A percentile compares a stretch with the other conserved stretches of the same genome.
Conservation (phyloP, 805 yeast genomes). For the Kuraishia hungarica region DNA sequence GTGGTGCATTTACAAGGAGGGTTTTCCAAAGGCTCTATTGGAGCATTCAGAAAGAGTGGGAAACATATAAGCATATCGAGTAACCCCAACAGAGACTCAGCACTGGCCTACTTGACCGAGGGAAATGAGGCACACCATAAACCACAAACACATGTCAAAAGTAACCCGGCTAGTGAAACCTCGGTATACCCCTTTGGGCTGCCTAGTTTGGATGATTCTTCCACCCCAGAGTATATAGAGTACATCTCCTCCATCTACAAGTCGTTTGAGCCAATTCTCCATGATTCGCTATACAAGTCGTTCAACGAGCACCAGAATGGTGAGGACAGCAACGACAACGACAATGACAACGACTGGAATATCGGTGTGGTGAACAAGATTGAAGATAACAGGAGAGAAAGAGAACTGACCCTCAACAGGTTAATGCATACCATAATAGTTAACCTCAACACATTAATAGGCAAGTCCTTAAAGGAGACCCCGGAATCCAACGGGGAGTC, state of each 20-base stretch:
- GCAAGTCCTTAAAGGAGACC: conserved; percentile 12
- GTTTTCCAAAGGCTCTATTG: not conserved
- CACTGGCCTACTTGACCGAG: not conserved
- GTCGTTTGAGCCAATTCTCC: conserved; percentile 40
- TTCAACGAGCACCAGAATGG: conserved; percentile 11
- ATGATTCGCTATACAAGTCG: conserved; percentile 31
- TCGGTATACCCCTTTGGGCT: conserved; percentile 25
- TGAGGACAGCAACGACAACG: conserved; percentile 12
- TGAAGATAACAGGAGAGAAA: conserved; percentile 27
- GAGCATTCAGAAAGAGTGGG: not conserved
- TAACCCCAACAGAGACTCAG: not conserved
- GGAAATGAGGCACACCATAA: not conserved
- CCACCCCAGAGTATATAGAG: conserved; percentile 28
- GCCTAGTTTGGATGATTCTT: conserved; percentile 18
- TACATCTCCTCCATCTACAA: conserved; percentile 45
- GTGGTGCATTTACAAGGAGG: not conserved
- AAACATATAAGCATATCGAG: not conserved
- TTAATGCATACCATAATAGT: conserved; percentile 18
- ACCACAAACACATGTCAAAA: too few relatives aligned
- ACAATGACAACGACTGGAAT: conserved; percentile 14
- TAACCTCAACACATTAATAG: conserved; percentile 22
- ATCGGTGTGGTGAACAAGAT: conserved; percentile 21
- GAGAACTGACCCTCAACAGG: conserved; percentile 24
- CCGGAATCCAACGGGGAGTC: not conserved
- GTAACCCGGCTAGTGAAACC: conserved; percentile 26